Conservation (phyloP, 495 filamentous ascomycete species). For the Evernia prunastri region DNA sequence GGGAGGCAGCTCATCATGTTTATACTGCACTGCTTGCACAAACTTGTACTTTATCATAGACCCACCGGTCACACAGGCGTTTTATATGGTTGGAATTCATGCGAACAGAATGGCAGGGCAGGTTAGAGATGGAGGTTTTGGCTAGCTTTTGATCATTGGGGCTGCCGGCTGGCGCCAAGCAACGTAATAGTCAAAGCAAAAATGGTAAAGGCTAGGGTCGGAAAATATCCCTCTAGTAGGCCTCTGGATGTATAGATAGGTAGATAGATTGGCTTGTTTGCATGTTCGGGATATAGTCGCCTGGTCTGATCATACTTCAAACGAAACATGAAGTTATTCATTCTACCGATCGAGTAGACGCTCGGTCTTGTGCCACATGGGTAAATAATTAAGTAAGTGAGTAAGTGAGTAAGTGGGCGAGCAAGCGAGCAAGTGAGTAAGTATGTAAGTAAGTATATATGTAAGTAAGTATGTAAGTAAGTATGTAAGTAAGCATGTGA, state of each 20-base stretch:
- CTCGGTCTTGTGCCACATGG: neutral
- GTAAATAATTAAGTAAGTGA: too few species aligned
- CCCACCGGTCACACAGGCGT: neutral
- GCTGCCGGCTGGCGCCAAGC: neutral
- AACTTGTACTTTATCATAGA: neutral
- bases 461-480: too few species aligned
- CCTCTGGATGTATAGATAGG: neutral
- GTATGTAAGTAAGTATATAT: too few species aligned
- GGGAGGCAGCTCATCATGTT: slow-evolving; percentile 16
- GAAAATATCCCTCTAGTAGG: neutral
- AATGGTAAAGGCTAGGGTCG: neutral
- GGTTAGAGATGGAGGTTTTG: neutral
- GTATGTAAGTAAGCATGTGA: too few species aligned
- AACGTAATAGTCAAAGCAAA: neutral
- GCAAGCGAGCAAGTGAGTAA: too few species aligned
- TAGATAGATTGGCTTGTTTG: neutral
- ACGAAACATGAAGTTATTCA: neutral
- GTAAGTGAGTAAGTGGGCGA: too few species aligned
- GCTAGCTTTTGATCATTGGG: neutral
- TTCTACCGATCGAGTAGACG: neutral
- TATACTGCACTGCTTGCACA: slow-evolving; percentile 1
- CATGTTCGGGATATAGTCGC: neutral
- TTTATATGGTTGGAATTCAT: neutral
- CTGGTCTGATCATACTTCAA: neutral
- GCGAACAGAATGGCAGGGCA: neutral